Evolutionary conservation across 2,329 filamentous ascomycete species (phyloP).

Genomic region (Pestalotiopsis sp.): DNA sequence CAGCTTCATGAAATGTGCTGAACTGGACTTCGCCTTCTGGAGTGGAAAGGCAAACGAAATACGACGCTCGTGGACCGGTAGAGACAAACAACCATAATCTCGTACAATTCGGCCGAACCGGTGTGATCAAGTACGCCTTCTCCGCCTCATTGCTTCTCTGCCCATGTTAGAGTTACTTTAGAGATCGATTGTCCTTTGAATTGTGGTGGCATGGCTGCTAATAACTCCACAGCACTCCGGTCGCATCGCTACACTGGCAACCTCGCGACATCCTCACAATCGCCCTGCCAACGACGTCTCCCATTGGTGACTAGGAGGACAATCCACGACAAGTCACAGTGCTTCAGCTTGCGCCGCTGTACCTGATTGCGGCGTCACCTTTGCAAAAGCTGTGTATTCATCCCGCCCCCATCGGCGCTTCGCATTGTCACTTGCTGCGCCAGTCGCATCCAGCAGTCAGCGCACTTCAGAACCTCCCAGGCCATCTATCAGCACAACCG

Average conservation of each 20-base stretch:
- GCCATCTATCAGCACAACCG: neutral
- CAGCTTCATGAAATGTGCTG: neutral
- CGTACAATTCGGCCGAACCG: neutral
- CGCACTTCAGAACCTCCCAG: neutral
- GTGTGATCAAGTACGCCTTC: neutral
- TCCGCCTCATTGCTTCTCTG: neutral
- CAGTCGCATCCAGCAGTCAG: neutral
- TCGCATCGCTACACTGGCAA: neutral
- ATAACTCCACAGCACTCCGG: neutral
- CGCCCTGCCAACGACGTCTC: neutral
- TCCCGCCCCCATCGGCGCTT: neutral
- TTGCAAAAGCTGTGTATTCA: neutral
- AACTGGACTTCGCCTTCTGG: neutral
- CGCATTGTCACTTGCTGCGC: neutral
- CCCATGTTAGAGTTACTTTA: neutral
- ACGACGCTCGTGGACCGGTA: neutral
- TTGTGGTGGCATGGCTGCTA: neutral
- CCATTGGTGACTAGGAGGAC: neutral
- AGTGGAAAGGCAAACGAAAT: neutral
- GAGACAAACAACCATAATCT: neutral
- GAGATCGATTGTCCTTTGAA: neutral
- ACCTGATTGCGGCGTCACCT: neutral
- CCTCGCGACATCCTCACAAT: constrained; percentile 7
- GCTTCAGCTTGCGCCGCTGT: neutral
- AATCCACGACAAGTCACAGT: neutral